These are phyloP conservation scores for Trichoderma endophyticum DNA, from an alignment of 2,329 filamentous ascomycete genomes.

Conservation along the genomic window DNA sequence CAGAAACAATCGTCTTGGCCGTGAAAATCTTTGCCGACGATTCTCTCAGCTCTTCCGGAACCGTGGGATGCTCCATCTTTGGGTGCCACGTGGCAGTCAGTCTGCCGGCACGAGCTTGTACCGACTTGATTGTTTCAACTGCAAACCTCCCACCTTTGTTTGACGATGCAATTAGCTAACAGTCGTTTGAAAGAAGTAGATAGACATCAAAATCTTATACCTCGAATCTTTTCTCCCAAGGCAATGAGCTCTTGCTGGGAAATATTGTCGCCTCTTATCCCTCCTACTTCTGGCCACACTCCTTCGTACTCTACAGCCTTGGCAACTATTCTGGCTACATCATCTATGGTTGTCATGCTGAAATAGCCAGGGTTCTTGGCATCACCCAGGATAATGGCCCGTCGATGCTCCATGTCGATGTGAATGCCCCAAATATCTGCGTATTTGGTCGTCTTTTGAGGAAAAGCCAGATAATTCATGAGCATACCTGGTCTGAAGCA, in stretches of 20 bases:
- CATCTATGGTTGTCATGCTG: slow-evolving; percentile 40
- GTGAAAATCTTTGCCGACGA: not conserved
- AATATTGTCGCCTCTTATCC: slow-evolving; percentile 38
- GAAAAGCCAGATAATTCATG: slow-evolving; percentile 51
- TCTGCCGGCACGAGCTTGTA: not conserved
- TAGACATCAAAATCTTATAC: slow-evolving; percentile 26
- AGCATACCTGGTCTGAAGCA: slow-evolving; percentile 55
- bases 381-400: slow-evolving; percentile 42
- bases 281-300: slow-evolving; percentile 40
- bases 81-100: slow-evolving; percentile 27
- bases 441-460: slow-evolving; percentile 43
- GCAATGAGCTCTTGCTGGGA: slow-evolving; percentile 35
- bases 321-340: slow-evolving; percentile 40
- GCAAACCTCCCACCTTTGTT: slow-evolving; percentile 22
- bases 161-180: not conserved
- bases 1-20: not conserved
- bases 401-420: slow-evolving; percentile 38
- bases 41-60: slow-evolving; percentile 27
- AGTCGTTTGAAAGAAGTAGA: not conserved
- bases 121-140: not conserved
- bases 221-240: slow-evolving; percentile 39
- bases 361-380: slow-evolving; percentile 33
- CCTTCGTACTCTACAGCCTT: slow-evolving; percentile 42
- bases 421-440: slow-evolving; percentile 37
- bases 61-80: slow-evolving; percentile 17